A percentile compares a stretch with the other conserved stretches of the same genome.
Conservation (phyloP, 2,329 filamentous ascomycete species). For the Colletotrichum lindemuthianum region DNA sequence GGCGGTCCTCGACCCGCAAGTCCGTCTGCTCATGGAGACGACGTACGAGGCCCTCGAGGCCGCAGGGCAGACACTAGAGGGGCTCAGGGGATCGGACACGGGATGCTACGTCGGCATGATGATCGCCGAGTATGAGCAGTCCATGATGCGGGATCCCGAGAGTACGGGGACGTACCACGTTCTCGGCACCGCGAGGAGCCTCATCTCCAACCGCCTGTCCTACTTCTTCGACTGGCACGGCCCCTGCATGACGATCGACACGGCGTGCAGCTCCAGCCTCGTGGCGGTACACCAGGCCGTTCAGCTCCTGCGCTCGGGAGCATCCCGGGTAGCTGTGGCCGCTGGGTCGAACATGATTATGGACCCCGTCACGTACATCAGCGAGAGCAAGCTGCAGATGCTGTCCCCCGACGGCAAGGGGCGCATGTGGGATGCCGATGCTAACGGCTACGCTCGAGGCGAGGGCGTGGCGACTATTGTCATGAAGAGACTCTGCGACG, state of each 20-base stretch:
- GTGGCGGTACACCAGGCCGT: constrained; percentile 53
- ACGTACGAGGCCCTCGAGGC: constrained; percentile 46
- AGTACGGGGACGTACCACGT: background rate
- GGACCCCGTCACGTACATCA: constrained; percentile 18
- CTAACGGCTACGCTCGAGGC: constrained; percentile 63
- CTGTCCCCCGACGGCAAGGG: constrained; percentile 40
- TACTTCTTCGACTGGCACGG: constrained; percentile 53
- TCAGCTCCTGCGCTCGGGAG: constrained; percentile 46
- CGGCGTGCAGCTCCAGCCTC: constrained; percentile 55
- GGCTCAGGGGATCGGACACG: constrained; percentile 7
- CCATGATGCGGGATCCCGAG: background rate
- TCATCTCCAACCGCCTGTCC: constrained; percentile 52
- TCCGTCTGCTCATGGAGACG: constrained; percentile 45
- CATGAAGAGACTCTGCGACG: constrained; percentile 56
- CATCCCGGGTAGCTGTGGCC: constrained; percentile 42
- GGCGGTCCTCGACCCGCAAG: constrained; percentile 46
- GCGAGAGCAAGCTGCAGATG: constrained; percentile 35
- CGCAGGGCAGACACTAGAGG: constrained; percentile 29
- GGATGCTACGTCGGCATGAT: background rate
- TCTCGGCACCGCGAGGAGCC: constrained; percentile 43
- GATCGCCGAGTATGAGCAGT: background rate
- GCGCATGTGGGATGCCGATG: constrained; percentile 54
- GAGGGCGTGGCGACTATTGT: constrained; percentile 60
- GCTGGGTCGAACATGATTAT: constrained; percentile 41
- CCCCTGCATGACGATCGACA: constrained; percentile 54